Evolutionary conservation across 768 basidiomycete species (phyloP), one percentile per base, ranked within the genome.

Genomic region (Xanthoconium purpureum): DNA sequence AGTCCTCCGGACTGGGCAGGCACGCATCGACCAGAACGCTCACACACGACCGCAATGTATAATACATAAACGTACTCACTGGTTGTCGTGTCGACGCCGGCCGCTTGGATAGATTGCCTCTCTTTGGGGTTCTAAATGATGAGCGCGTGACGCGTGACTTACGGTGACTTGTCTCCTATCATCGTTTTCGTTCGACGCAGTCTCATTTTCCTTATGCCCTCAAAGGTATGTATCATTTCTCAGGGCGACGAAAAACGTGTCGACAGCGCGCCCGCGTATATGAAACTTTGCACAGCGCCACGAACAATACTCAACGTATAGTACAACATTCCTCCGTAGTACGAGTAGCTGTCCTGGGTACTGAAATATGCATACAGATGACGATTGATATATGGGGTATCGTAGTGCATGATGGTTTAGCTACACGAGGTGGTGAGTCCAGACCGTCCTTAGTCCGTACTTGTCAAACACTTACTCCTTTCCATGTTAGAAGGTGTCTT

Each of bases 401-500:
- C 66, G 58, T 57, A 58, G 50, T 68, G 63, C 61, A 64, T 52
- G 47, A 56, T 61, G 37, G 33, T 36, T 44, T 30, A 63, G 66
- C 68, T 70, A 43, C 43, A 33, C 20, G 42, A 46, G 32, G n/a
- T 44, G 28, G 57, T 69, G 39, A 69, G 63, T 48, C 42, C 42
- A 13, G 10, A 33, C 7, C 33, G 29, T 37, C 30, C 43, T n/a
- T 10, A 44, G 18, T 28, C 11, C 32, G 36, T 35, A 12, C 11
- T 11, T 12, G 17, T 39, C 11, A 8, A 32, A 49, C n/a, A 65
- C 69, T 71, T 44, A 72, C 69, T 67, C 67, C 60, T 57, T 58
- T 56, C 39, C 68, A 20, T 63, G 66, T 59, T 71, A 72, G 70
- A 75, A 71, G 20, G 66, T 50, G 54, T 72, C 73, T 47, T 75